Evolutionary conservation across 768 basidiomycete genomes (phyloP), one percentile per base, ranked within the genome.

Genomic region (Termitomyces sp.): DNA sequence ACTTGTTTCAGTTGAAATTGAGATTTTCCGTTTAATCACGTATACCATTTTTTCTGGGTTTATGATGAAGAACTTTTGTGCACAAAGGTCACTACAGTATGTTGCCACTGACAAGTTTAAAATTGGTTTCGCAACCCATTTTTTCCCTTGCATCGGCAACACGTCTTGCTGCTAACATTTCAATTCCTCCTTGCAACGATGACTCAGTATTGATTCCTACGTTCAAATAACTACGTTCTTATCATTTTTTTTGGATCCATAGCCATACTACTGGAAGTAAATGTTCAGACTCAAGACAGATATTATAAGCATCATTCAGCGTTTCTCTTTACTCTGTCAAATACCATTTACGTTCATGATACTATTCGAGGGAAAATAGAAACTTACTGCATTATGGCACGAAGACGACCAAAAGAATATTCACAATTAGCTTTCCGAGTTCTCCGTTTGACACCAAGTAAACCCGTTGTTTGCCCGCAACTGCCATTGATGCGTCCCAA

Each of bases 361-460:
- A 22, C 5, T 10, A 5, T 36, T 14, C 12, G 7, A 36, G 18
- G 8, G 10, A 12, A n/a, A 31, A 6, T 26, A 26, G 7, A 46
- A 26, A 9, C 32, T 3, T n/a, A 47, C 27, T 8, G 16, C 4
- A 32, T 79, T 72, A 87, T 47, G 85, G 83, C 61, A 91, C 81
- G 60, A 76, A 91, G 4, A 84, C 81, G 24, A 91, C 86, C 46
- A 92, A 63, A 52, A 91, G 68, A n/a, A 84, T 80, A 68, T 92
- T 91, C 22, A 92, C 87, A 5, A 90, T 78, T 56, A 92, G 68
- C 70, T 85, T 90, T 67, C 88, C 84, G 66, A 91, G 65, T 67
- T 84, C 80, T 2, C 86, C 86, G 14, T 76, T 75, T 4, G 83
- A 79, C 4, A 89, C 80, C 56, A 91, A 87, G 42, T 83, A 81